phyloP scores from a whole-genome alignment of 139 green algal species.

The Coelastrella sp. region DNA sequence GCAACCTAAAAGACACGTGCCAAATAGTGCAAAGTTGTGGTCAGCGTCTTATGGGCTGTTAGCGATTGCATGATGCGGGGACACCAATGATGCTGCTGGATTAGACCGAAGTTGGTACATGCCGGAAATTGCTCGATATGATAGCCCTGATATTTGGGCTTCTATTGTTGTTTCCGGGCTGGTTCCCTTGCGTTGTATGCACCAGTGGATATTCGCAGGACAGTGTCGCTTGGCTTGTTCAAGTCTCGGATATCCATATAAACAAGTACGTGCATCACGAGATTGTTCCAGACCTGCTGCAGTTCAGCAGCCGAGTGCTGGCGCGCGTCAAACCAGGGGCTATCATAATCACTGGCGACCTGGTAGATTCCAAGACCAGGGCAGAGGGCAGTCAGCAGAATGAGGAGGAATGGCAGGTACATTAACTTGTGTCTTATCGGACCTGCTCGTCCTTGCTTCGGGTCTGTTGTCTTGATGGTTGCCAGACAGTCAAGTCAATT shows the following conservation, averaged over 20 bases:
- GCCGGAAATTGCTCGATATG: too few species aligned
- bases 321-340: slow-evolving; percentile 37
- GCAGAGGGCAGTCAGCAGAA: slow-evolving; percentile 54
- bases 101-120: too few species aligned
- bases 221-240: slow-evolving; percentile 45
- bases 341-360: slow-evolving; percentile 68
- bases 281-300: slow-evolving; percentile 57
- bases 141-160: neutral
- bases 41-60: too few species aligned
- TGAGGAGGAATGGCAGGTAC: slow-evolving; percentile 63
- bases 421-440: slow-evolving; percentile 1
- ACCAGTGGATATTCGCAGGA: too few species aligned
- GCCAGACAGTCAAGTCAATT: too few species aligned
- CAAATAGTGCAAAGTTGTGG: too few species aligned
- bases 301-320: slow-evolving; percentile 54
- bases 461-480: too few species aligned
- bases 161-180: neutral
- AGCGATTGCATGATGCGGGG: too few species aligned
- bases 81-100: too few species aligned
- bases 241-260: slow-evolving; percentile 60
- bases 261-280: slow-evolving; percentile 62
- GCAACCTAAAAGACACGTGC: too few species aligned
- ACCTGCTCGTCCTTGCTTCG: too few species aligned
- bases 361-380: slow-evolving; percentile 70
- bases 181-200: too few species aligned